These are phyloP conservation scores for Epithemia pelagica DNA, from an alignment of 108 stramenopile species.

Conservation along the genomic window DNA sequence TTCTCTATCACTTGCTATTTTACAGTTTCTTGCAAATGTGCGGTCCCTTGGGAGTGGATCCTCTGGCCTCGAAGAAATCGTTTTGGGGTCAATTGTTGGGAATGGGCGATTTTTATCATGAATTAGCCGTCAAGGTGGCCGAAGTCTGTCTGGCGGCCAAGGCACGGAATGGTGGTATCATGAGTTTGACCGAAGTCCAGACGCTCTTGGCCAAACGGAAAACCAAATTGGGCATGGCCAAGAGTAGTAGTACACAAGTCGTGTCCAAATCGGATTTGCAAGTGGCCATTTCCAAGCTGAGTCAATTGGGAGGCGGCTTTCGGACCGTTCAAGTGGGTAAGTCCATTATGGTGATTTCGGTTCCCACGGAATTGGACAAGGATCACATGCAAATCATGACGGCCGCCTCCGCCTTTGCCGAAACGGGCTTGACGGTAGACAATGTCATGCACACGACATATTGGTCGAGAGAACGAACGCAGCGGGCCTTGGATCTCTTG, in stretches of 20 bases:
- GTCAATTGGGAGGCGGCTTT: constrained; percentile 77
- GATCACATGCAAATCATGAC: constrained; percentile 83
- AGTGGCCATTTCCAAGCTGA: constrained; percentile 71
- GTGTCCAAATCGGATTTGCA: constrained; percentile 56
- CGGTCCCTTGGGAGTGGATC: constrained; percentile 80
- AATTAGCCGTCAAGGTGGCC: constrained; percentile 95
- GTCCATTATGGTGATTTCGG: constrained; percentile 70
- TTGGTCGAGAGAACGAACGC: constrained; percentile 65
- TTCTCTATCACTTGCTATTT: background rate
- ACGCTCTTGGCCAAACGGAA: constrained; percentile 49
- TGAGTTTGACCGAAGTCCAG: constrained; percentile 71
- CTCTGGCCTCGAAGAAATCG: constrained; percentile 56
- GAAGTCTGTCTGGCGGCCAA: constrained; percentile 89
- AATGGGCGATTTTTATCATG: constrained; percentile 96
- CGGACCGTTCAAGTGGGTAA: constrained; percentile 63
- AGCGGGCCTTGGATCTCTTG: constrained; percentile 62
- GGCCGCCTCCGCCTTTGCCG: constrained; percentile 40
- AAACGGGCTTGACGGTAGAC: constrained; percentile 47
- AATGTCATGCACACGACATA: constrained; percentile 31
- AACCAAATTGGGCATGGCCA: constrained; percentile 42
- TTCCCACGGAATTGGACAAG: constrained; percentile 77
- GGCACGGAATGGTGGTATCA: constrained; percentile 92
- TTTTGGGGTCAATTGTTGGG: constrained; percentile 67
- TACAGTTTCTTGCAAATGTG: constrained; percentile 89
- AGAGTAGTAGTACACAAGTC: constrained; percentile 4